A percentile compares a stretch with the other conserved stretches of the same genome.
These are phyloP conservation scores for Borealophlyctis nickersoniae DNA, from an alignment of 192 early-diverging fungal species.

Conservation along the genomic window DNA sequence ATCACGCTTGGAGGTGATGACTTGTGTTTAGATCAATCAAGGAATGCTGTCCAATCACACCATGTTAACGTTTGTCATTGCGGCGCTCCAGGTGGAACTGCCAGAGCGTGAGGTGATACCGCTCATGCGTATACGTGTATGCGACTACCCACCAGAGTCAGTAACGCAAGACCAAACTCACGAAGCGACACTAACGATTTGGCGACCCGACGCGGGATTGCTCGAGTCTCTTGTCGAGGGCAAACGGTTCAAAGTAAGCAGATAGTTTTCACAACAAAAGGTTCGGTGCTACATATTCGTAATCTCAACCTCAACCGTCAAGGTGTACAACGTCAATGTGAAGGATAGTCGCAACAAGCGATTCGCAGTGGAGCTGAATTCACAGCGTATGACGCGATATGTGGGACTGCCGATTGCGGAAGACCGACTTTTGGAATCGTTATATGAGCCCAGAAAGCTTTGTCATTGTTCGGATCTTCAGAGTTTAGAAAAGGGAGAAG, in stretches of 20 bases:
- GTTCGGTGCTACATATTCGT: conserved; percentile 21
- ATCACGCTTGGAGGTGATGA: not conserved
- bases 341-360: conserved; percentile 16
- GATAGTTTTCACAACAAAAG: conserved; percentile 9
- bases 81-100: not conserved
- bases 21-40: conserved; percentile 4
- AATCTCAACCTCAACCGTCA: conserved; percentile 5
- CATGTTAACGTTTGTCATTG: no score
- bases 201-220: conserved; percentile 39
- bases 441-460: conserved; percentile 30
- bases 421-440: conserved; percentile 4
- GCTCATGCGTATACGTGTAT: conserved; percentile 48
- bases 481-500: conserved; percentile 8
- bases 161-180: not conserved
- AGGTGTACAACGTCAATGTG: conserved; percentile 19
- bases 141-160: conserved; percentile 37
- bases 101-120: conserved; percentile 33
- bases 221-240: conserved; percentile 50
- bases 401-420: conserved; percentile 12
- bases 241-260: conserved; percentile 46
- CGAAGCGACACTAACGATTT: conserved; percentile 46
- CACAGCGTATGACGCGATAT: conserved; percentile 29
- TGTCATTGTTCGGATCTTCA: conserved; percentile 21
- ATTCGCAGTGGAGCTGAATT: conserved; percentile 7
- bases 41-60: no score